Evolutionary conservation across 441 rosid genomes (phyloP).

Genomic region (Metrosideros polymorpha): DNA sequence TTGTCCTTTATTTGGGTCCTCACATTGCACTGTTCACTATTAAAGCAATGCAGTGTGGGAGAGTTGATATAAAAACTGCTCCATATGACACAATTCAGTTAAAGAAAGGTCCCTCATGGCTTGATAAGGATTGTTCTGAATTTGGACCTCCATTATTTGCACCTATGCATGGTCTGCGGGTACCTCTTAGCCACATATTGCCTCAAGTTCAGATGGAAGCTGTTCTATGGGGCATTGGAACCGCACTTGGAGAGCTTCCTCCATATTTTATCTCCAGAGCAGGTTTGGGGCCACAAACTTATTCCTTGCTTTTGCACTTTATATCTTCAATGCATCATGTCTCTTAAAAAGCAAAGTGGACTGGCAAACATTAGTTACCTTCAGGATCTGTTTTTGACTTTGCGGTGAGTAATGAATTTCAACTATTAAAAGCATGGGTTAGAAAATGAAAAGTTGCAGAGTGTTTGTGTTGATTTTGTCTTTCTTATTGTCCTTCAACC

Average conservation of each 20-base stretch:
- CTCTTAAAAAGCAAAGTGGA: neutral
- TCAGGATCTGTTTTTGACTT: neutral
- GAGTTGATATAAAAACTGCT: conserved; percentile 84
- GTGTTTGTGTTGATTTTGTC: neutral
- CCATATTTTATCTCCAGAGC: conserved; percentile 97
- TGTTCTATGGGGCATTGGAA: conserved; percentile 89
- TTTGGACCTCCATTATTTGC: conserved; percentile 78
- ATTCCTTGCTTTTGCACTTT: neutral
- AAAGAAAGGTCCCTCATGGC: conserved; percentile 87
- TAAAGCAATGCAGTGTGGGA: conserved; percentile 94
- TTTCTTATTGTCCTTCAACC: neutral
- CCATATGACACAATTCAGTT: conserved; percentile 89
- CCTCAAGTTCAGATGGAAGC: conserved; percentile 85
- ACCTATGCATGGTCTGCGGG: conserved; percentile 46
- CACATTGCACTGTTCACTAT: conserved; percentile 88
- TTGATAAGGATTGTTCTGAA: conserved; percentile 74
- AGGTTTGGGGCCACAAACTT: conserved; percentile 25
- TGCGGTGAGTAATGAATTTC: neutral
- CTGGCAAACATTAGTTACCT: neutral
- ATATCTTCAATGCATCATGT: neutral
- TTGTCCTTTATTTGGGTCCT: conserved; percentile 97
- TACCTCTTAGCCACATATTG: conserved; percentile 79
- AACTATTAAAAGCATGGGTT: neutral
- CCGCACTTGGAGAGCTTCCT: conserved; percentile 98
- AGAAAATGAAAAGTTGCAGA: neutral